Conservation (phyloP, 176 grass and related monocot genomes). For the Pharus latifolius region DNA sequence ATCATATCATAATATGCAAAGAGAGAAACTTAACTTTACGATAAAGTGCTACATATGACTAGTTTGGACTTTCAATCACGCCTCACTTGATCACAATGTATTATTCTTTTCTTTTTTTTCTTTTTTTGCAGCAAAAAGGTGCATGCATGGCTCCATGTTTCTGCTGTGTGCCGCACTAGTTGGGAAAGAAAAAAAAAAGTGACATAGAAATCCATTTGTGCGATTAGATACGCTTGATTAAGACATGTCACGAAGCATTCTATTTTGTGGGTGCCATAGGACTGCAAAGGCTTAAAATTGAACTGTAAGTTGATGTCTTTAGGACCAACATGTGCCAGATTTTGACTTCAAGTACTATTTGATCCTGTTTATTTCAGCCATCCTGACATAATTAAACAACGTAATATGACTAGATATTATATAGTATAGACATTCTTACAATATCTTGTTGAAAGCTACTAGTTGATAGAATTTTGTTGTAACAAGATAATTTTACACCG, state of each 20-base stretch:
- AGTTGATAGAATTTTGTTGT: too few species aligned
- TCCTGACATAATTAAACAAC: too few species aligned
- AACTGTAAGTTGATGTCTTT: neutral
- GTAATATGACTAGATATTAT: too few species aligned
- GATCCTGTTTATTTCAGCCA: too few species aligned
- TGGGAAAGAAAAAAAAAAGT: neutral
- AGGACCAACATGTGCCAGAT: neutral
- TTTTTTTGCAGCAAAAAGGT: constrained; percentile 7
- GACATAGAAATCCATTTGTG: constrained; percentile 35
- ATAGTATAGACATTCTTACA: too few species aligned
- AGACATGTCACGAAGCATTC: too few species aligned
- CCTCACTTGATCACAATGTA: neutral
- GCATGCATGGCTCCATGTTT: neutral
- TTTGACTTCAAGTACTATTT: neutral
- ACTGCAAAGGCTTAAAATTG: neutral
- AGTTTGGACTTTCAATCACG: neutral
- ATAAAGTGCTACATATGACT: constrained; percentile 8
- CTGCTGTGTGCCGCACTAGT: neutral
- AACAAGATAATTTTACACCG: too few species aligned
- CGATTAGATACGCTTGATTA: constrained; percentile 47
- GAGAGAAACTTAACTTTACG: neutral
- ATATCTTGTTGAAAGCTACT: too few species aligned
- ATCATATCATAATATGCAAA: neutral
- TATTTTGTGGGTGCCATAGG: too few species aligned
- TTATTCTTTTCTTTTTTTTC: neutral